Evolutionary conservation across 2,329 filamentous ascomycete genomes (phyloP).

Genomic region (Hyphodiscus sp.): DNA sequence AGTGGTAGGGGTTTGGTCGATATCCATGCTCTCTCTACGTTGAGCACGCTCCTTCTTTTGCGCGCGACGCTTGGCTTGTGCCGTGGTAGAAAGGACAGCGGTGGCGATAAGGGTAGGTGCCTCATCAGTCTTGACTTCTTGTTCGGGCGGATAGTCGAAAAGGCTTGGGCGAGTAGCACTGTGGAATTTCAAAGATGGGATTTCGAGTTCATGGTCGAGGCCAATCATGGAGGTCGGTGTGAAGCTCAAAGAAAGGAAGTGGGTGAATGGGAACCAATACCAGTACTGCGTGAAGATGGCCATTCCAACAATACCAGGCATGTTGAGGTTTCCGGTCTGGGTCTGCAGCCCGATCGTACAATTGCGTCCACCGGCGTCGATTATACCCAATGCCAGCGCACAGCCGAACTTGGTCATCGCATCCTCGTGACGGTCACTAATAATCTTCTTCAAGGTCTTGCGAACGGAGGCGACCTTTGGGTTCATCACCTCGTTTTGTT

Average conservation of each 20-base stretch:
- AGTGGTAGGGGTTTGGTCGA: constrained; percentile 72
- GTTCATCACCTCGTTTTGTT: constrained; percentile 98
- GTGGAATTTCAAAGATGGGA: constrained; percentile 92
- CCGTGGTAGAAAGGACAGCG: constrained; percentile 91
- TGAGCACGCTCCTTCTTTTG: constrained; percentile 91
- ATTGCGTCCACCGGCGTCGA: constrained; percentile 95
- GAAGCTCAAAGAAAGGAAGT: constrained; percentile 94
- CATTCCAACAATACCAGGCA: constrained; percentile 96
- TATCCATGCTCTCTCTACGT: constrained; percentile 89
- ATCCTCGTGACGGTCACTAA: constrained; percentile 92
- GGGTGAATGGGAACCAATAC: constrained; percentile 99
- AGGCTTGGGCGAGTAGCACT: constrained; percentile 90
- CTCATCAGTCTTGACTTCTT: constrained; percentile 91
- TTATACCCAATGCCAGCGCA: constrained; percentile 89
- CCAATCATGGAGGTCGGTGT: constrained; percentile 95
- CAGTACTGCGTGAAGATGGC: constrained; percentile 98
- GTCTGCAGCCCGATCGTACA: constrained; percentile 98
- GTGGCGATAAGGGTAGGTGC: constrained; percentile 91
- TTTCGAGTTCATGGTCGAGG: constrained; percentile 87
- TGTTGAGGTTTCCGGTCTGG: constrained; percentile 96
- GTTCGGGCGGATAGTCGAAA: constrained; percentile 96
- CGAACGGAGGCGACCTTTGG: constrained; percentile 87
- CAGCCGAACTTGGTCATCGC: constrained; percentile 99
- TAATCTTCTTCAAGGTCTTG: constrained; percentile 90
- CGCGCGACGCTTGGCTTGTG: constrained; percentile 90